These are phyloP conservation scores for Cladophialophora psammophila DNA, from an alignment of 2,329 filamentous ascomycete species.

Conservation along the genomic window DNA sequence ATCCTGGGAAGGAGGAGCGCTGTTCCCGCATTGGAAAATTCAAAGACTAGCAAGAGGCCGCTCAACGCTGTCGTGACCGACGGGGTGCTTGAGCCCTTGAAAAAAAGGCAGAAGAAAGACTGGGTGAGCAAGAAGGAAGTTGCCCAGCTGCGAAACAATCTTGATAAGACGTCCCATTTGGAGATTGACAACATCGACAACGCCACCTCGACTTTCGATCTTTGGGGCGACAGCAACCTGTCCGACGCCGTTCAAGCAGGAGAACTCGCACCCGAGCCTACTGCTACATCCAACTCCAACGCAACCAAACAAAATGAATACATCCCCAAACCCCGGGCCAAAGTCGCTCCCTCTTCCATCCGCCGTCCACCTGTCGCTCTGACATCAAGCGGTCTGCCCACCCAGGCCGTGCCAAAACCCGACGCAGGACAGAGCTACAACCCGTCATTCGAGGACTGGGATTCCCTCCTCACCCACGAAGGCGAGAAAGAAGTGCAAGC, in stretches of 20 bases:
- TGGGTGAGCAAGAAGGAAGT: slow-evolving; percentile 89
- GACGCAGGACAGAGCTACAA: slow-evolving; percentile 91
- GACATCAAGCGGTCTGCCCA: slow-evolving; percentile 77
- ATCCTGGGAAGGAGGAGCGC: slow-evolving; percentile 86
- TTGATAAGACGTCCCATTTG: slow-evolving; percentile 44
- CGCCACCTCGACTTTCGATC: slow-evolving; percentile 71
- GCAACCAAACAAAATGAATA: slow-evolving; percentile 64
- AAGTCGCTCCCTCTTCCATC: slow-evolving; percentile 76
- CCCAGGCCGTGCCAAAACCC: slow-evolving; percentile 81
- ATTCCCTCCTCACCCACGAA: slow-evolving; percentile 74
- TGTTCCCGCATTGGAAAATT: slow-evolving; percentile 76
- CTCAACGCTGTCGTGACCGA: slow-evolving; percentile 62
- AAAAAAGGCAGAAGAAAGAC: slow-evolving; percentile 77
- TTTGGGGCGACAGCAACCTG: slow-evolving; percentile 70
- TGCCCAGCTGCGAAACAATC: slow-evolving; percentile 67
- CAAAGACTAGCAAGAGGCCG: slow-evolving; percentile 76
- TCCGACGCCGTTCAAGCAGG: slow-evolving; percentile 56
- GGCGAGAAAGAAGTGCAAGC: slow-evolving; percentile 79
- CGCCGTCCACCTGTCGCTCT: slow-evolving; percentile 80
- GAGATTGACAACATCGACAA: slow-evolving; percentile 55
- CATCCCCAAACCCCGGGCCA: slow-evolving; percentile 69
- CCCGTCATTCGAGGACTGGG: slow-evolving; percentile 85
- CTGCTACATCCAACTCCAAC: slow-evolving; percentile 17
- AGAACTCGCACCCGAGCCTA: slow-evolving; percentile 53
- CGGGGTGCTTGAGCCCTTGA: slow-evolving; percentile 69